Percentiles rank a stretch among this genome's conserved stretches.
phyloP scores from a whole-genome alignment of 2,329 filamentous ascomycete genomes.

The Metarhizium anisopliae region DNA sequence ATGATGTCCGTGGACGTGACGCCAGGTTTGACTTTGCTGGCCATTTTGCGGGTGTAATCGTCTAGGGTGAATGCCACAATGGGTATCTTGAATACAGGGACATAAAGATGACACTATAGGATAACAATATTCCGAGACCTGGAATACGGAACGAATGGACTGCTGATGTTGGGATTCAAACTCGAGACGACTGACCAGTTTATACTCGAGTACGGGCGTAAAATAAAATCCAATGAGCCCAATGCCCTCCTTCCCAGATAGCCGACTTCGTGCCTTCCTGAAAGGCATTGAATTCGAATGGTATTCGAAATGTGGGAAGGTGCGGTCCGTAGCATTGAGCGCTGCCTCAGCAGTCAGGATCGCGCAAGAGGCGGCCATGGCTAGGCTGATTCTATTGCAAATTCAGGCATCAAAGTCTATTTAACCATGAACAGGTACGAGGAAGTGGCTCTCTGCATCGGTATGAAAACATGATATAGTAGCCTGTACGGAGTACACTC shows the following conservation, averaged over 20 bases:
- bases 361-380: too few species aligned
- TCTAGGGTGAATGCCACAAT: background rate
- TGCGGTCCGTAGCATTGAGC: background rate
- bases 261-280: background rate
- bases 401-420: too few species aligned
- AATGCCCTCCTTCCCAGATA: too few species aligned
- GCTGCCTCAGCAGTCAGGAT: too few species aligned
- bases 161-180: background rate
- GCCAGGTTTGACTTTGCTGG: constrained; percentile 2
- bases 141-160: background rate
- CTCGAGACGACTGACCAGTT: background rate
- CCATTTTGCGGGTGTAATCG: constrained; percentile 2
- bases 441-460: too few species aligned
- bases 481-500: too few species aligned
- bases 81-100: background rate
- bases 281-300: background rate
- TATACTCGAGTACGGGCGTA: background rate
- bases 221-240: too few species aligned
- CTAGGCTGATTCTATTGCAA: too few species aligned
- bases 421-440: too few species aligned
- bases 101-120: background rate
- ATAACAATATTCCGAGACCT: too few species aligned
- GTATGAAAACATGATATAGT: too few species aligned
- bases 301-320: background rate
- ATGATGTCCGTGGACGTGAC: background rate